phyloP scores from a whole-genome alignment of 768 basidiomycete genomes.

The Trametopsis cervina region DNA sequence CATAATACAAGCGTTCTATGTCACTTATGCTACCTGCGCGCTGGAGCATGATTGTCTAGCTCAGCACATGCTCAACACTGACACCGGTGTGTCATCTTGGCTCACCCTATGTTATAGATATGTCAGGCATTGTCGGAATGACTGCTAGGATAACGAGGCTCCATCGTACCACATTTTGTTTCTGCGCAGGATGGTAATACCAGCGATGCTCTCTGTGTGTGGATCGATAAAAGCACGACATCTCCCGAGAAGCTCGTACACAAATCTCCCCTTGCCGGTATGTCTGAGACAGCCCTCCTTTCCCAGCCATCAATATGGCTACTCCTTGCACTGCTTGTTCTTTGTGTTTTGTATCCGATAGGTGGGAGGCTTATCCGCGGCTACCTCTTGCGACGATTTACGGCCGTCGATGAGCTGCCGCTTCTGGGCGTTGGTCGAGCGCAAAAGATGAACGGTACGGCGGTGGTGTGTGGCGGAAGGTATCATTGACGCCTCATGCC shows the following conservation, averaged over 20 bases:
- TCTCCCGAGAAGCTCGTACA: too few species aligned
- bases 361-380: not conserved
- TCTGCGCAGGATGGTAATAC: not conserved
- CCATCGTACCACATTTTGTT: not conserved
- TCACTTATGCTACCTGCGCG: not conserved
- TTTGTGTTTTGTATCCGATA: not conserved
- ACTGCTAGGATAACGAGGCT: not conserved
- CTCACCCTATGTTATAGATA: too few species aligned
- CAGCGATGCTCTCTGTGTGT: too few species aligned
- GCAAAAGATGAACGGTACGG: slow-evolving; percentile 10
- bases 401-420: slow-evolving; percentile 9
- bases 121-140: not conserved
- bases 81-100: too few species aligned
- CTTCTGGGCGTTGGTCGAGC: slow-evolving; percentile 2
- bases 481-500: not conserved
- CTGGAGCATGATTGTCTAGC: not conserved
- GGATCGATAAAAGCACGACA: too few species aligned
- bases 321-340: not conserved
- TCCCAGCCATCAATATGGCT: not conserved
- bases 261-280: too few species aligned
- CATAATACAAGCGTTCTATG: not conserved
- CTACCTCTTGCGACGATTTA: slow-evolving; percentile 6
- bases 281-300: not conserved
- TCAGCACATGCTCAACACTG: not conserved
- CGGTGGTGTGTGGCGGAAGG: slow-evolving; percentile 13